A percentile compares a stretch with the other conserved stretches of the same genome.
Evolutionary conservation across 225 moss, liverwort and hornwort genomes (phyloP).

Genomic region (Pleurozium schreberi): DNA sequence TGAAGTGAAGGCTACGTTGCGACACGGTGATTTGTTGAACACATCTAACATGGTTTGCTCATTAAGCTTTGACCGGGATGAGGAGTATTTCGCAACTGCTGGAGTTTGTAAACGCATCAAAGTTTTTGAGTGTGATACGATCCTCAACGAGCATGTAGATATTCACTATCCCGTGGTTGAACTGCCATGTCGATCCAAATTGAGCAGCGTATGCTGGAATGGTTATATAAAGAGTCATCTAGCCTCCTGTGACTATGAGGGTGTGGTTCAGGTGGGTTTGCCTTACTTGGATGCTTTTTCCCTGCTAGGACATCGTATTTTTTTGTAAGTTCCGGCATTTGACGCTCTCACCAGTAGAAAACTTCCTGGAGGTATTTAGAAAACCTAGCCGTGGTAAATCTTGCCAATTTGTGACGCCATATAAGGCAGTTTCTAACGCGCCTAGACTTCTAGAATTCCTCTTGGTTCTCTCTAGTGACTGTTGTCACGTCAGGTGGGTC

Average conservation of each 20-base stretch:
- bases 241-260: slow-evolving; percentile 97
- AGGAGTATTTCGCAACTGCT: slow-evolving; percentile 97
- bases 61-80: slow-evolving; percentile 95
- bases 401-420: background rate
- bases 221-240: slow-evolving; percentile 94
- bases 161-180: slow-evolving; percentile 96
- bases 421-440: background rate
- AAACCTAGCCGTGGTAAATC: background rate
- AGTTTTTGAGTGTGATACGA: slow-evolving; percentile 85
- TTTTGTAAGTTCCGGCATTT: background rate
- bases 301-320: background rate
- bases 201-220: slow-evolving; percentile 98
- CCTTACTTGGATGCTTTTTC: background rate
- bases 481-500: background rate
- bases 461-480: background rate
- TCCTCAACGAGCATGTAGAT: slow-evolving; percentile 88
- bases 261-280: slow-evolving; percentile 78
- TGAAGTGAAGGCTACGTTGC: slow-evolving; percentile 94
- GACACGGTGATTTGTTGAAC: slow-evolving; percentile 89
- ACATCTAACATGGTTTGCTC: slow-evolving; percentile 98
- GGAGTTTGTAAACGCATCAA: slow-evolving; percentile 97
- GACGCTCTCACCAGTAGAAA: no score
- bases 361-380: background rate
- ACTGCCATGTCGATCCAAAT: slow-evolving; percentile 80
- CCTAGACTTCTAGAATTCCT: background rate